Evolutionary conservation across 2,329 filamentous ascomycete genomes (phyloP).

Genomic region (Aspergillus versicolor): DNA sequence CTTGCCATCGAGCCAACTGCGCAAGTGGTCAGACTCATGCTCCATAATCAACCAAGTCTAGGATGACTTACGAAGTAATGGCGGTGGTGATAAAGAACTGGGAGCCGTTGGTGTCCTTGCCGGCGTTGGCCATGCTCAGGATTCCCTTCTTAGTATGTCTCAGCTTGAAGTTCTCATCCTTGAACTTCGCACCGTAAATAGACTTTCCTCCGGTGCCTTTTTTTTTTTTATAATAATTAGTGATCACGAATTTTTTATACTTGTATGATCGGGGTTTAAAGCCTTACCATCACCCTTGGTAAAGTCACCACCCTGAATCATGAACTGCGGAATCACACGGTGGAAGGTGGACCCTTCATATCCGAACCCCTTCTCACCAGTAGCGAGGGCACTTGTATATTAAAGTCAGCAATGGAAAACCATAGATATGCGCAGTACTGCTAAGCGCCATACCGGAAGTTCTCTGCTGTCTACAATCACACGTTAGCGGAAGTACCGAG

Average conservation of each 20-base stretch:
- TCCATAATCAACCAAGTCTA: neutral
- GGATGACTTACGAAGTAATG: slow-evolving; percentile 48
- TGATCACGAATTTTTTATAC: neutral
- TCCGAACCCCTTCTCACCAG: slow-evolving; percentile 66
- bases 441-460: slow-evolving; percentile 52
- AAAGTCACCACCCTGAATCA: slow-evolving; percentile 71
- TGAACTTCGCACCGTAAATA: slow-evolving; percentile 66
- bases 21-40: neutral
- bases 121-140: slow-evolving; percentile 65
- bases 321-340: slow-evolving; percentile 69
- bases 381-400: slow-evolving; percentile 53
- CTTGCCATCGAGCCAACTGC: slow-evolving; percentile 60
- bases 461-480: slow-evolving; percentile 58
- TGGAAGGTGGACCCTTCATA: slow-evolving; percentile 68
- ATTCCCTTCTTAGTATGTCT: slow-evolving; percentile 65
- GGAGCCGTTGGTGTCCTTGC: slow-evolving; percentile 64
- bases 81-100: slow-evolving; percentile 69
- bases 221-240: slow-evolving; percentile 5
- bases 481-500: neutral
- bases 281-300: slow-evolving; percentile 57
- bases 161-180: slow-evolving; percentile 71
- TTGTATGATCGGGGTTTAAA: neutral
- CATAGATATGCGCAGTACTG: neutral
- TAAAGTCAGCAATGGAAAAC: slow-evolving; percentile 14
- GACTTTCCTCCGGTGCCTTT: slow-evolving; percentile 65